A percentile compares a stretch with the other conserved stretches of the same genome.
These are phyloP conservation scores for Rhynchospora pubera DNA, from an alignment of 176 grass and related monocot species.

Conservation along the genomic window DNA sequence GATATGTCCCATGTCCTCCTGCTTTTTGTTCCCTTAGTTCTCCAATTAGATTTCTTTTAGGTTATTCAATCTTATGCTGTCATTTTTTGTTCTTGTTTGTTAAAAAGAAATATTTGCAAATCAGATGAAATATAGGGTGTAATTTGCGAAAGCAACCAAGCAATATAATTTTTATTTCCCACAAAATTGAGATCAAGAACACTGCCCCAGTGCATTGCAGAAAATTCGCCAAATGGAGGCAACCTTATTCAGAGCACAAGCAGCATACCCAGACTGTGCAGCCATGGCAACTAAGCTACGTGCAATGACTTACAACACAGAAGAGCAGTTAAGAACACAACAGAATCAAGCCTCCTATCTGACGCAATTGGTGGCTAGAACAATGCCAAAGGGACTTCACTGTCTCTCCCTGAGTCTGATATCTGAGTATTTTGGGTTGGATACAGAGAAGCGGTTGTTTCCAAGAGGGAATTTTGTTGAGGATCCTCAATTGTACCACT, in stretches of 20 bases:
- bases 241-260: slow-evolving; percentile 54
- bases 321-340: slow-evolving; percentile 70
- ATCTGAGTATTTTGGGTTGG: slow-evolving; percentile 53
- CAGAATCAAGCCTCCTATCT: slow-evolving; percentile 66
- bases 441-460: slow-evolving; percentile 38
- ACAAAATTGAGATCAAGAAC: slow-evolving; percentile 33
- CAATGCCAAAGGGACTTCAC: slow-evolving; percentile 77
- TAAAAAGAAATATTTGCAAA: background rate
- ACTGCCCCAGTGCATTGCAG: slow-evolving; percentile 54
- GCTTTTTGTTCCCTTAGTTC: background rate
- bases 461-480: slow-evolving; percentile 20
- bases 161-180: background rate
- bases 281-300: slow-evolving; percentile 60
- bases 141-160: background rate
- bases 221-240: slow-evolving; percentile 69
- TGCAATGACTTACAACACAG: slow-evolving; percentile 57
- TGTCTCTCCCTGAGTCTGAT: slow-evolving; percentile 76
- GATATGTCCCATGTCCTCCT: background rate
- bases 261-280: slow-evolving; percentile 55
- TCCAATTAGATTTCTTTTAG: background rate
- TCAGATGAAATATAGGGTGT: background rate
- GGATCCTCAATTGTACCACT: slow-evolving; percentile 53
- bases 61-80: background rate
- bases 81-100: background rate
- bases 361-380: slow-evolving; percentile 56